These are phyloP conservation scores for Lithocarpus polystachyus DNA, from an alignment of 306 rosid genomes.

Conservation along the genomic window DNA sequence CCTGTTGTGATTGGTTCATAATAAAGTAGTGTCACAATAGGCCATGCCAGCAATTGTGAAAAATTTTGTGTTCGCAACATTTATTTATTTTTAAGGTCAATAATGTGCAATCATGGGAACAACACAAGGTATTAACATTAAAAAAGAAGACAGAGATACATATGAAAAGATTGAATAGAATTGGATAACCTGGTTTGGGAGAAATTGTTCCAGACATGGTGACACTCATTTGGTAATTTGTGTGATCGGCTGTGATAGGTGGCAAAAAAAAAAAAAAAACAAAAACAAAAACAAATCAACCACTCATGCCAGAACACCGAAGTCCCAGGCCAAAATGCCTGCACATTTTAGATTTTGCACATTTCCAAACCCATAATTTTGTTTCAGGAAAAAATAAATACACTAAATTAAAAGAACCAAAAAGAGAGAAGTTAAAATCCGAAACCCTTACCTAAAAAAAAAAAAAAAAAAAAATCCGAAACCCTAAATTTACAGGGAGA, in stretches of 20 bases:
- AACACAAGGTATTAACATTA: neutral
- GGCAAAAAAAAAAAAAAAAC: no score
- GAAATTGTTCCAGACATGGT: conserved; percentile 48
- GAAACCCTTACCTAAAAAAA: neutral
- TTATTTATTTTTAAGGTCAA: no score
- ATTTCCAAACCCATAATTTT: conserved; percentile 22
- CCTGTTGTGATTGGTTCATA: no score
- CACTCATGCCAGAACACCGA: conserved; percentile 45
- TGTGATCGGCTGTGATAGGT: conserved; percentile 7
- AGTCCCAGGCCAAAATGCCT: conserved; percentile 48
- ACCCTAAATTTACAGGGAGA: neutral
- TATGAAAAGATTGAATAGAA: neutral
- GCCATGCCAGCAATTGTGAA: no score
- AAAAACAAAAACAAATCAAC: conserved; percentile 47
- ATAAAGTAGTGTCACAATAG: no score
- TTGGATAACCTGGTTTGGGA: conserved; percentile 21
- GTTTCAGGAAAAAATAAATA: neutral
- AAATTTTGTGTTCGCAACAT: no score
- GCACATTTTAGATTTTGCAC: conserved; percentile 20
- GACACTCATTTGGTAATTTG: conserved; percentile 2
- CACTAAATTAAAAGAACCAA: neutral
- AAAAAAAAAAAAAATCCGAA: neutral
- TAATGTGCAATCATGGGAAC: no score
- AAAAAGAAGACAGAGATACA: neutral
- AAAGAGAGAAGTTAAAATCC: neutral